A percentile compares a stretch with the other conserved stretches of the same genome.
phyloP scores from a whole-genome alignment of 768 basidiomycete genomes.

The Tricholoma sp. region DNA sequence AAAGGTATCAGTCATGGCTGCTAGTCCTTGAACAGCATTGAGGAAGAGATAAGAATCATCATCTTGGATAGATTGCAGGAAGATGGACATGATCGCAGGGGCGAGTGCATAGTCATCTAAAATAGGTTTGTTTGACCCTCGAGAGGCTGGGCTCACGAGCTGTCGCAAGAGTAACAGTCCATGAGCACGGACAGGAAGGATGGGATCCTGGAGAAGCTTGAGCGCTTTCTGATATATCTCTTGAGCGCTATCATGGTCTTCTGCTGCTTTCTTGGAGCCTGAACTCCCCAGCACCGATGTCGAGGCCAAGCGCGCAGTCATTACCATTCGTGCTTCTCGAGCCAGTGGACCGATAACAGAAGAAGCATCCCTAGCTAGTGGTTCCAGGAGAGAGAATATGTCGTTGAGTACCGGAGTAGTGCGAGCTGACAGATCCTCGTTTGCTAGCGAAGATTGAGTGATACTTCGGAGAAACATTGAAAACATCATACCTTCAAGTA shows the following conservation, averaged over 20 bases:
- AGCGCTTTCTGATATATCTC: slow-evolving; percentile 84
- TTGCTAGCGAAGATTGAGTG: slow-evolving; percentile 28
- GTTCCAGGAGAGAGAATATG: slow-evolving; percentile 63
- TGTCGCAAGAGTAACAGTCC: slow-evolving; percentile 80
- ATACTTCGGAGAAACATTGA: not conserved
- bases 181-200: slow-evolving; percentile 91
- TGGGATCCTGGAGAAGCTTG: slow-evolving; percentile 83
- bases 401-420: slow-evolving; percentile 62
- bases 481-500: slow-evolving; percentile 68
- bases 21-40: slow-evolving; percentile 86
- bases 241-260: slow-evolving; percentile 46
- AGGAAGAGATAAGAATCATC: slow-evolving; percentile 96
- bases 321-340: slow-evolving; percentile 77
- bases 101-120: slow-evolving; percentile 54
- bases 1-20: slow-evolving; percentile 75
- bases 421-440: slow-evolving; percentile 56
- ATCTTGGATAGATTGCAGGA: slow-evolving; percentile 79
- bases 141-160: slow-evolving; percentile 47
- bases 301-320: slow-evolving; percentile 75
- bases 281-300: slow-evolving; percentile 32
- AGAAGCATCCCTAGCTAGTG: slow-evolving; percentile 43
- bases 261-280: slow-evolving; percentile 20
- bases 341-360: slow-evolving; percentile 51
- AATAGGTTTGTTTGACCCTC: slow-evolving; percentile 16
- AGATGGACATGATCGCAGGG: slow-evolving; percentile 84